Evolutionary conservation across 176 grass and related monocot species (phyloP).

Genomic region (Avena sativa): DNA sequence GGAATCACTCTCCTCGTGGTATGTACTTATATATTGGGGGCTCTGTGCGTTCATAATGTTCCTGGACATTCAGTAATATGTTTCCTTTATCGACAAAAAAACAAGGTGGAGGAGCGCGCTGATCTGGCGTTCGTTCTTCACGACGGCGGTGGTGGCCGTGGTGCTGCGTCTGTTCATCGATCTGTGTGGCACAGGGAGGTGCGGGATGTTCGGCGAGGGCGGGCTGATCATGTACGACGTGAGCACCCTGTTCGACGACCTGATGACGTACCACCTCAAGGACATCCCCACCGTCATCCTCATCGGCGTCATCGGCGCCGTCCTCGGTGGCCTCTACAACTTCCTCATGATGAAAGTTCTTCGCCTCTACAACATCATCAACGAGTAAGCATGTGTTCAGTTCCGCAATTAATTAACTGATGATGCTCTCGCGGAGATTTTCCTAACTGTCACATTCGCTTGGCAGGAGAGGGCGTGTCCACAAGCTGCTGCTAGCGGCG

Average conservation of each 20-base stretch:
- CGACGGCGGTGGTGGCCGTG: slow-evolving; percentile 90
- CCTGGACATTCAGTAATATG: too few species aligned
- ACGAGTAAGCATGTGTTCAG: slow-evolving; percentile 57
- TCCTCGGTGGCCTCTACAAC: slow-evolving; percentile 87
- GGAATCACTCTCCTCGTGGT: slow-evolving; percentile 91
- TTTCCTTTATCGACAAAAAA: too few species aligned
- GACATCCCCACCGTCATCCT: slow-evolving; percentile 90
- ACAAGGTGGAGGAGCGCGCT: slow-evolving; percentile 91
- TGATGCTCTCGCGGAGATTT: not conserved
- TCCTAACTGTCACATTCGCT: not conserved
- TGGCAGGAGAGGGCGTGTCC: slow-evolving; percentile 57
- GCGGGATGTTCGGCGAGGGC: slow-evolving; percentile 79
- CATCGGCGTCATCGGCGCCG: slow-evolving; percentile 78
- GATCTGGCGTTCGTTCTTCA: slow-evolving; percentile 94
- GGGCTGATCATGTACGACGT: slow-evolving; percentile 98
- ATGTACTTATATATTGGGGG: not conserved
- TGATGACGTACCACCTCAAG: slow-evolving; percentile 74
- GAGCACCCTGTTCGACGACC: slow-evolving; percentile 55
- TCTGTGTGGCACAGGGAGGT: slow-evolving; percentile 67
- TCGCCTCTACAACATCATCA: slow-evolving; percentile 62
- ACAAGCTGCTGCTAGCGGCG: slow-evolving; percentile 79
- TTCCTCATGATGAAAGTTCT: slow-evolving; percentile 81
- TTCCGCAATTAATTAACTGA: not conserved
- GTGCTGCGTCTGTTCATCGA: slow-evolving; percentile 76
- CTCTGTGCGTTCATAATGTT: too few species aligned